Evolutionary conservation across 441 rosid species (phyloP).

Genomic region (Erysimum pusillum): DNA sequence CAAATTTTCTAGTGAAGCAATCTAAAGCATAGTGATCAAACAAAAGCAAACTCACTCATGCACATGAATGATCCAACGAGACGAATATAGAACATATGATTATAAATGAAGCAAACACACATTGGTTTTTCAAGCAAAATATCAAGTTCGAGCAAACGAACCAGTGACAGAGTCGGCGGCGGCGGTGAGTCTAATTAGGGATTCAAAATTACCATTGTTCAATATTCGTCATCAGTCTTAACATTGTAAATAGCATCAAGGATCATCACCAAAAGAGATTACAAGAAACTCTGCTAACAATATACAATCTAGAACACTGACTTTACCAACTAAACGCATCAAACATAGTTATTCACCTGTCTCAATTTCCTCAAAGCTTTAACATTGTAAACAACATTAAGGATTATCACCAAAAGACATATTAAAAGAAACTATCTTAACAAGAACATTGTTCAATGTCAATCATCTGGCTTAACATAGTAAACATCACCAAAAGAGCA

Average conservation of each 20-base stretch:
- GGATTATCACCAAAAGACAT: too few species aligned
- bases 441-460: too few species aligned
- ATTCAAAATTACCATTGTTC: background rate
- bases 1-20: slow-evolving; percentile 53
- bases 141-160: slow-evolving; percentile 2
- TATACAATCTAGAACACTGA: background rate
- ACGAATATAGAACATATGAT: too few species aligned
- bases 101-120: background rate
- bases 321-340: background rate
- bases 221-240: background rate
- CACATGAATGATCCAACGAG: too few species aligned
- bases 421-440: too few species aligned
- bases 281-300: background rate
- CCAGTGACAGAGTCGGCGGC: slow-evolving; percentile 4
- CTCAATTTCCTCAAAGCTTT: background rate
- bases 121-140: background rate
- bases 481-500: too few species aligned
- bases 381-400: slow-evolving; percentile 9
- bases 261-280: background rate
- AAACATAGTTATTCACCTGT: background rate
- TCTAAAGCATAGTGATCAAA: background rate
- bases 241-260: background rate
- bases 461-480: too few species aligned
- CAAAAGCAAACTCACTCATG: background rate
- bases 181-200: background rate